These are phyloP conservation scores for Tetraselmis striata DNA, from an alignment of 139 green algal genomes.

Conservation along the genomic window DNA sequence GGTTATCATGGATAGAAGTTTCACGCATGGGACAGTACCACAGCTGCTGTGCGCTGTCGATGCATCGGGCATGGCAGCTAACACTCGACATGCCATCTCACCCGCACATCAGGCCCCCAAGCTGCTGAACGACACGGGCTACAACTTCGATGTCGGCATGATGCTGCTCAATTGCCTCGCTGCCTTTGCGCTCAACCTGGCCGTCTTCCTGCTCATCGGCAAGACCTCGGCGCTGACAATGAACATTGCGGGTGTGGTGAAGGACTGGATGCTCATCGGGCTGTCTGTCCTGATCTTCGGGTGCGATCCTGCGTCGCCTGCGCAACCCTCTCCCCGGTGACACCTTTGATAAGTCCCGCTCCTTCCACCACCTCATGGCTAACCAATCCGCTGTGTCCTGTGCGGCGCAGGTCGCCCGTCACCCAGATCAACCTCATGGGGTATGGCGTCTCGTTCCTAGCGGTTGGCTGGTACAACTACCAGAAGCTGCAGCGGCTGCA, in stretches of 20 bases:
- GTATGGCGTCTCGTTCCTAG: conserved; percentile 2
- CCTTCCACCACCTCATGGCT: too few relatives aligned
- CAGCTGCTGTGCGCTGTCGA: too few relatives aligned
- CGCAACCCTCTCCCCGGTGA: too few relatives aligned
- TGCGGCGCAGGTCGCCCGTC: too few relatives aligned
- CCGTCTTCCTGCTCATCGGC: conserved; percentile 82
- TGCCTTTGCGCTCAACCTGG: conserved; percentile 89
- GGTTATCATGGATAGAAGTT: too few relatives aligned
- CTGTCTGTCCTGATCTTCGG: conserved; percentile 27
- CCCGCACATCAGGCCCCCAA: too few relatives aligned
- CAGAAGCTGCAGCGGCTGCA: conserved; percentile 15
- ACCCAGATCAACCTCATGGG: not conserved
- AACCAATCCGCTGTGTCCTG: too few relatives aligned
- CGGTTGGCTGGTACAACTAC: conserved; percentile 20
- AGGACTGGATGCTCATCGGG: conserved; percentile 71
- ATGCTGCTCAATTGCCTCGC: conserved; percentile 78
- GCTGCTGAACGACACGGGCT: conserved; percentile 27
- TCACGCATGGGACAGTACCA: too few relatives aligned
- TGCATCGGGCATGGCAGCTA: too few relatives aligned
- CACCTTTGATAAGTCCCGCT: too few relatives aligned
- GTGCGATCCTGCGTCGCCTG: too few relatives aligned
- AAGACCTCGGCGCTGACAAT: conserved; percentile 76
- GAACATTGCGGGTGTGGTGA: conserved; percentile 91
- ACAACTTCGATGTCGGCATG: conserved; percentile 57
- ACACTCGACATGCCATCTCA: too few relatives aligned